These are phyloP conservation scores for Polytolypa hystricis DNA, from an alignment of 2,329 filamentous ascomycete species.

Conservation along the genomic window DNA sequence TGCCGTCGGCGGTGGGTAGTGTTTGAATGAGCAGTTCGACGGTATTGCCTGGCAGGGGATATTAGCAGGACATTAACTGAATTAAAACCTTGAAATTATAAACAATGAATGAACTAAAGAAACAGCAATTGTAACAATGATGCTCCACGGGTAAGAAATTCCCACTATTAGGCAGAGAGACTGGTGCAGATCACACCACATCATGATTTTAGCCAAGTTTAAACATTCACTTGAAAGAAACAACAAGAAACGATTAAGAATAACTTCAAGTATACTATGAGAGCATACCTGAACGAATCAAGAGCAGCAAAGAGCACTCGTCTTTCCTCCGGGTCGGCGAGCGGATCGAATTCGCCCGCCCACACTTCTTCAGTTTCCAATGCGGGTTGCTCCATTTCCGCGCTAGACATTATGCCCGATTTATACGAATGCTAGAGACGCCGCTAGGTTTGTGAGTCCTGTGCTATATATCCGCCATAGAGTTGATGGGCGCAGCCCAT, in stretches of 20 bases:
- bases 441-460: no score
- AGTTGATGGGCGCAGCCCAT: no score
- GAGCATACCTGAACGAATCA: slow-evolving; percentile 76
- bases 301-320: slow-evolving; percentile 69
- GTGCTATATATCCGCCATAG: no score
- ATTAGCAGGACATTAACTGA: not conserved
- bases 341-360: slow-evolving; percentile 52
- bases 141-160: no score
- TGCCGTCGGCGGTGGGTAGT: slow-evolving; percentile 82
- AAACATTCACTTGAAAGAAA: not conserved
- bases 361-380: slow-evolving; percentile 39
- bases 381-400: no score
- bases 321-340: slow-evolving; percentile 68
- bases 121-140: no score
- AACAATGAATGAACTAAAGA: no score
- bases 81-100: no score
- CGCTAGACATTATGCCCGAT: no score
- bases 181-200: not conserved
- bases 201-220: not conserved
- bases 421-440: no score
- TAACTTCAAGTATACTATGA: slow-evolving; percentile 3
- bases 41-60: slow-evolving; percentile 59
- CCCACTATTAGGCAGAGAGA: no score
- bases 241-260: slow-evolving; percentile 6
- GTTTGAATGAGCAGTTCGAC: slow-evolving; percentile 74